phyloP scores from a whole-genome alignment of 1,139 yeast species.

The Wickerhamiella pararugosa region DNA sequence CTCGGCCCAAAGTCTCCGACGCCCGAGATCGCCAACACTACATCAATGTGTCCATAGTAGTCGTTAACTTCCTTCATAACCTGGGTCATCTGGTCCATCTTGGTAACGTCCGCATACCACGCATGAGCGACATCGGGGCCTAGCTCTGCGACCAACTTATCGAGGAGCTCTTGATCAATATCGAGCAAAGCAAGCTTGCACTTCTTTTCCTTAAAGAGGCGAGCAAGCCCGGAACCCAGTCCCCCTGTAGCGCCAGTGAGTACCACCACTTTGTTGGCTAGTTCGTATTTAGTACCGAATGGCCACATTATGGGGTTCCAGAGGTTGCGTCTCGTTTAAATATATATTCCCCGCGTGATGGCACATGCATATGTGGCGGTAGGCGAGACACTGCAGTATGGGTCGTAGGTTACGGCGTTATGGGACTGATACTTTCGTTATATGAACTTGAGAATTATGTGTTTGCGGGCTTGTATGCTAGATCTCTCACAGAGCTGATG shows the following conservation, averaged over 20 bases:
- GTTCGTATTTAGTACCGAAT: neutral
- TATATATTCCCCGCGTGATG: too few species aligned
- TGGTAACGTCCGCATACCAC: slow-evolving; percentile 16
- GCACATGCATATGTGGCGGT: too few species aligned
- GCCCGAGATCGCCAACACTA: slow-evolving; percentile 24
- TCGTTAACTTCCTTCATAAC: slow-evolving; percentile 17
- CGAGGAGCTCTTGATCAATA: slow-evolving; percentile 1
- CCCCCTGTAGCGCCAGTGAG: slow-evolving; percentile 11
- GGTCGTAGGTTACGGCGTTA: too few species aligned
- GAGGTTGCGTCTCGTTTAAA: too few species aligned
- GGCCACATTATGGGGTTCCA: too few species aligned
- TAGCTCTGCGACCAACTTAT: slow-evolving; percentile 2
- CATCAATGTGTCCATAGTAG: slow-evolving; percentile 19
- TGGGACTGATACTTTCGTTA: too few species aligned
- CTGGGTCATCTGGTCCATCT: slow-evolving; percentile 14
- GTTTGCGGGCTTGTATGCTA: too few species aligned
- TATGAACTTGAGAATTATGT: too few species aligned
- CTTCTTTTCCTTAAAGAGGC: slow-evolving; percentile 3
- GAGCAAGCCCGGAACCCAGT: slow-evolving; percentile 6
- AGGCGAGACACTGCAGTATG: too few species aligned
- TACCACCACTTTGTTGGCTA: slow-evolving; percentile 6
- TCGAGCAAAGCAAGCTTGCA: slow-evolving; percentile 8
- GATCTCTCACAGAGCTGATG: too few species aligned
- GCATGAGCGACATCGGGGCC: slow-evolving; percentile 1
- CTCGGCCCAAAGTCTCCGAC: slow-evolving; percentile 17